These are phyloP conservation scores for Cornus florida DNA, from an alignment of 148 eudicot genomes.

Conservation along the genomic window DNA sequence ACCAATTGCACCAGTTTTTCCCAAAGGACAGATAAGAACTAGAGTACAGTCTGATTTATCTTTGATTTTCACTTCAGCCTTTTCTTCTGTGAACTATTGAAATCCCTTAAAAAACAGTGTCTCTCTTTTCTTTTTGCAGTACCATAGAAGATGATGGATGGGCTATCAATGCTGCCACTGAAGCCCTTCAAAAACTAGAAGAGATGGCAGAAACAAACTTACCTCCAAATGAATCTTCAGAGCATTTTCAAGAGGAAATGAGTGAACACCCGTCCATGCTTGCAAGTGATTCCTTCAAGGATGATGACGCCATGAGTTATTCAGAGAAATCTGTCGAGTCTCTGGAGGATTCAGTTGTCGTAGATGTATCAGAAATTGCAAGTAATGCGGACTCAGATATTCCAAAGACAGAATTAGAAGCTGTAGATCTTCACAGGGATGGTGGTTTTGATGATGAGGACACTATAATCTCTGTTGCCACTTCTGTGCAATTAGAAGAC, in stretches of 20 bases:
- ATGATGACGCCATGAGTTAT: neutral
- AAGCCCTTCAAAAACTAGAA: constrained; percentile 33
- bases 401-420: neutral
- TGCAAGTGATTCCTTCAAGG: constrained; percentile 10
- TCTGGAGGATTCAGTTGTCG: neutral
- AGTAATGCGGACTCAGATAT: neutral
- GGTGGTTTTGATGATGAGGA: neutral
- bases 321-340: constrained; percentile 8
- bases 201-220: constrained; percentile 13
- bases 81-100: no score
- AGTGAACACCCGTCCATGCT: neutral
- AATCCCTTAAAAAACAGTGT: neutral
- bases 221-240: constrained; percentile 9
- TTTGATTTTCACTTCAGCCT: neutral
- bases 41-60: neutral
- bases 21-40: no score
- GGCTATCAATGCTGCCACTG: constrained; percentile 31
- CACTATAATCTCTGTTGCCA: neutral
- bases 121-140: constrained; percentile 18
- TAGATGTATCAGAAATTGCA: constrained; percentile 1
- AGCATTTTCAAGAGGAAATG: neutral
- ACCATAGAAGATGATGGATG: constrained; percentile 20
- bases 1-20: no score
- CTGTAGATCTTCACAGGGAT: neutral
- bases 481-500: neutral